Base-by-base conservation (phyloP, 352 stramenopile genomes). In the Pythium vanterpoolii region DNA sequence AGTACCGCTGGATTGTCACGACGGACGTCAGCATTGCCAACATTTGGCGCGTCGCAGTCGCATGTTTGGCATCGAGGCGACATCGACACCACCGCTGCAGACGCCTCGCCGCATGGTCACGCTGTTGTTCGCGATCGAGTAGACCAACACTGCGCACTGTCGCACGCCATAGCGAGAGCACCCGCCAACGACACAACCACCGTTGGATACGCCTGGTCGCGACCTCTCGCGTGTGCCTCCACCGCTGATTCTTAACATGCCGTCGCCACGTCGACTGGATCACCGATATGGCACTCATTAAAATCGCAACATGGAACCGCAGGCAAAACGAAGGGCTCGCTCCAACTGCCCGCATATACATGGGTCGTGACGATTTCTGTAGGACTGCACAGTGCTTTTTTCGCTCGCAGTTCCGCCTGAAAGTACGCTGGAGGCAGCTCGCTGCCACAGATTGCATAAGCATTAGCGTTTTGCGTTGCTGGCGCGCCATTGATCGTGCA, bases 201-300 rank as follows among this genome's bases (percentile, higher is more conserved):
- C 8, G 16, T 24, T 72, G 59, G 4, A 77, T 36, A 1, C 18
- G 19, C 0, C 16, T 54, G 1, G 53, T 39, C 6, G 61, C 61
- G 4, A 9, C 11, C 1, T 47, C 13, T 4, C 55, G 57, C 11
- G 13, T 28, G 5, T 33, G 16, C 34, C 60, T 60, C 63, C 62
- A 67, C 24, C 19, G 26, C 19, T 36, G 18, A 51, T 68, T 57
- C 36, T 13, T 23, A 11, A 64, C 19, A 42, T 89, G 62, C n/a
- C 60, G 70, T 31, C 72, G 69, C 81, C 78, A 90, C 1, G 57
- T 64, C 13, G 63, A 76, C 55, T 84, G 72, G 36, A 91, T 85
- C 36, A 72, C 64, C 1, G 42, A 55, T 11, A 64, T 60, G 0
- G 77, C 81, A 26, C 75, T 88, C 38, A 70, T 73, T 2, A 66